Evolutionary conservation across 441 rosid genomes (phyloP).

Genomic region (Eutrema salsugineum): DNA sequence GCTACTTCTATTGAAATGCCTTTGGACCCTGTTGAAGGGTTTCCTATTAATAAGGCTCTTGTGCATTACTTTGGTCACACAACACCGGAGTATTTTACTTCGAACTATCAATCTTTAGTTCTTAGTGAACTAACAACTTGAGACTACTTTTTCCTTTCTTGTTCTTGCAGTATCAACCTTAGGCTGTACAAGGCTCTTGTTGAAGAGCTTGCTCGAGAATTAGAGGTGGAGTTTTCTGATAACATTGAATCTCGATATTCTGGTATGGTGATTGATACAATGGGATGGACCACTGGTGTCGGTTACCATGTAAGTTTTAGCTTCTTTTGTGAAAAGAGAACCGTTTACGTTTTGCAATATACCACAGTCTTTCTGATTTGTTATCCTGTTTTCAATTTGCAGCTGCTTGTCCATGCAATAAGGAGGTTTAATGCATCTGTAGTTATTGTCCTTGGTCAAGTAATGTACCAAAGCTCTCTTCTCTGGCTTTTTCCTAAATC

Average conservation of each 20-base stretch:
- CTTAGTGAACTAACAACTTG: not conserved
- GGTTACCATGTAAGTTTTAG: slow-evolving; percentile 60
- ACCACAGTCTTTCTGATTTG: not conserved
- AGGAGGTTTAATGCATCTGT: slow-evolving; percentile 60
- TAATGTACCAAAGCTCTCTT: not conserved
- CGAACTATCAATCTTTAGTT: not conserved
- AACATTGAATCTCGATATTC: slow-evolving; percentile 59
- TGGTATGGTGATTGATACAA: slow-evolving; percentile 87
- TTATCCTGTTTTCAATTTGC: slow-evolving; percentile 25
- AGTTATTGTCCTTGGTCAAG: slow-evolving; percentile 85
- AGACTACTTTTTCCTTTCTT: not conserved
- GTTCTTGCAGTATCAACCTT: slow-evolving; percentile 51
- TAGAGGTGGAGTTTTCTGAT: slow-evolving; percentile 59
- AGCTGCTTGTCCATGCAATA: slow-evolving; percentile 75
- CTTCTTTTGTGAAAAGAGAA: not conserved
- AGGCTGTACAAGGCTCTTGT: slow-evolving; percentile 61
- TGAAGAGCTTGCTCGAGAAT: slow-evolving; percentile 63
- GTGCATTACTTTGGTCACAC: slow-evolving; percentile 80
- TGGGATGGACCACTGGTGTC: slow-evolving; percentile 76
- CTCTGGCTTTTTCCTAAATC: not conserved
- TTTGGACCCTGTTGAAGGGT: slow-evolving; percentile 81
- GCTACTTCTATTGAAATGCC: slow-evolving; percentile 77
- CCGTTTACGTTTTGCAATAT: not conserved
- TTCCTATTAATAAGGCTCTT: slow-evolving; percentile 67
- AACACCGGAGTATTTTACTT: slow-evolving; percentile 45